Percentiles rank a stretch among this genome's conserved stretches.
These are phyloP conservation scores for Mrakia frigida DNA, from an alignment of 768 basidiomycete genomes.

Conservation along the genomic window DNA sequence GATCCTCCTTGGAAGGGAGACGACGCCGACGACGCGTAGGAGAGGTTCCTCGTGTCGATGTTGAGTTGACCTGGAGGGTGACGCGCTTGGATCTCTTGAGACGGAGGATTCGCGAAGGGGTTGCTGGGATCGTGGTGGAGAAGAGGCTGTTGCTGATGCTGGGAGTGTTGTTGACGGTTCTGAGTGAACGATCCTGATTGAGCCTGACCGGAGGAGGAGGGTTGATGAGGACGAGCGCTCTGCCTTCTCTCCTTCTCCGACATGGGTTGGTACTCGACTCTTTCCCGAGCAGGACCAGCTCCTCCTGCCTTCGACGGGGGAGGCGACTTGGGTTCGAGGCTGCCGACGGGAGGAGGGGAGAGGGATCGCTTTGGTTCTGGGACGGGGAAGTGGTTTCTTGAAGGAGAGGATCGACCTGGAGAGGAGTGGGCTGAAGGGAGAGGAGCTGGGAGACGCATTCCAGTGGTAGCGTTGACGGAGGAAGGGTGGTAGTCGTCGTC, in stretches of 20 bases:
- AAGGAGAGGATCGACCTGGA: slow-evolving; percentile 6
- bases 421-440: slow-evolving; percentile 3
- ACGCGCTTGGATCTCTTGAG: neutral
- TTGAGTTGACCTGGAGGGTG: neutral
- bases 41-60: neutral
- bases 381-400: neutral
- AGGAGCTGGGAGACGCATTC: slow-evolving; percentile 8
- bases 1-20: neutral
- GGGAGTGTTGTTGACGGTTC: neutral
- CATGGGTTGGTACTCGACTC: slow-evolving; percentile 16
- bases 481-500: slow-evolving; percentile 10
- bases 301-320: neutral
- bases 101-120: slow-evolving; percentile 10
- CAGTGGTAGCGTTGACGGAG: slow-evolving; percentile 3
- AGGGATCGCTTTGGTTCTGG: neutral
- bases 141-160: neutral
- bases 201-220: neutral
- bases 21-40: neutral
- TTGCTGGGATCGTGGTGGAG: neutral
- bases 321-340: neutral
- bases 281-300: neutral
- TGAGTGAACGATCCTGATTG: neutral
- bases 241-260: neutral
- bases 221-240: neutral
- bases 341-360: neutral